Evolutionary conservation across 2,329 filamentous ascomycete genomes (phyloP).

Genomic region (Pyrenochaeta sp.): DNA sequence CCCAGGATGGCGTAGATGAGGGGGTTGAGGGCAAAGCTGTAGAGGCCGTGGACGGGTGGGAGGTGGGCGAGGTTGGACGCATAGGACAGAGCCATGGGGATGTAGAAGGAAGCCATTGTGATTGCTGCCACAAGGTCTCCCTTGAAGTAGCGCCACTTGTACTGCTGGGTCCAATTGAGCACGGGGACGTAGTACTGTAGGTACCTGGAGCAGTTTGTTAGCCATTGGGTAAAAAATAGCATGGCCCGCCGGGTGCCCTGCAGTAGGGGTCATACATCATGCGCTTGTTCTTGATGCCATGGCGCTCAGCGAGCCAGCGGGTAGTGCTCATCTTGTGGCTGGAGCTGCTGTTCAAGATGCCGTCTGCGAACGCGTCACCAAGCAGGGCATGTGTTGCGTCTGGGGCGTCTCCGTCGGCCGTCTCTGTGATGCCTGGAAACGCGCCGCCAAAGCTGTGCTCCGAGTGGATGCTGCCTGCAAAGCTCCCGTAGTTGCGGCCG

Average conservation of each 20-base stretch:
- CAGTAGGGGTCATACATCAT: conserved; percentile 62
- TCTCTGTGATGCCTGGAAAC: conserved; percentile 44
- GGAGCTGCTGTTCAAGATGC: conserved; percentile 49
- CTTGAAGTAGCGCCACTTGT: conserved; percentile 79
- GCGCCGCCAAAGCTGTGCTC: conserved; percentile 50
- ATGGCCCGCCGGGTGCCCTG: no score
- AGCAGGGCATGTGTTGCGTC: conserved; percentile 51
- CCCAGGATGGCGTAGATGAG: conserved; percentile 90
- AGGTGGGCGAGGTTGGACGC: conserved; percentile 92
- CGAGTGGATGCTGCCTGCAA: conserved; percentile 60
- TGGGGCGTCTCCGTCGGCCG: conserved; percentile 34
- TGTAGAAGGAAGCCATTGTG: conserved; percentile 98
- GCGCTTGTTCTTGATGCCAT: conserved; percentile 76
- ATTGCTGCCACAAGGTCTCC: conserved; percentile 89
- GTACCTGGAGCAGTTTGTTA: conserved; percentile 49
- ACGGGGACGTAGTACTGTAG: conserved; percentile 92
- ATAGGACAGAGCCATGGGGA: conserved; percentile 94
- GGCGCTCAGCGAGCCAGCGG: conserved; percentile 72
- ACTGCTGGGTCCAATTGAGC: conserved; percentile 89
- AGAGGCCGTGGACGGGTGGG: conserved; percentile 91
- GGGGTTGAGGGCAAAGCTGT: conserved; percentile 92
- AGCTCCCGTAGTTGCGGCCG: conserved; percentile 61
- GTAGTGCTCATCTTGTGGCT: conserved; percentile 75
- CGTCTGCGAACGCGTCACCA: conserved; percentile 55
- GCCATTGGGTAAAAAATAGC: background rate